Base-by-base conservation (phyloP, 2,329 filamentous ascomycete genomes). In the Monosporascus ibericus region DNA sequence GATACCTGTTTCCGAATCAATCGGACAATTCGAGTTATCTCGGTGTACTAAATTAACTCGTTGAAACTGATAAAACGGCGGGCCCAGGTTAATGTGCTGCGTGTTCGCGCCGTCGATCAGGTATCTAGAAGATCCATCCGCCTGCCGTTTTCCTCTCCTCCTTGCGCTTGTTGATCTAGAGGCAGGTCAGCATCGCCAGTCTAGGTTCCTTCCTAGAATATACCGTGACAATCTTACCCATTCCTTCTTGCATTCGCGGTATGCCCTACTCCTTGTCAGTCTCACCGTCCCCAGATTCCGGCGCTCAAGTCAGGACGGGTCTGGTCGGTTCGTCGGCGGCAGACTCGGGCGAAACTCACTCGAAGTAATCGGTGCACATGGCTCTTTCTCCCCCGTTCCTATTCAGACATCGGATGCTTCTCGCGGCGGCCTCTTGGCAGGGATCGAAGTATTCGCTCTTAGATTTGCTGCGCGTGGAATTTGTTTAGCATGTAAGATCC, bases 331-430 rank as follows among this genome's bases (percentile, higher is more conserved):
- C 3, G 9, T 11, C 27, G 30, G 30, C n/a, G 9, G 56, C 14
- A 8, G 17, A 40, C 6, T 47, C 22, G 17, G 48, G 30, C 24
- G 49, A 42, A 53, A 72, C 88, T 72, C 69, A 96, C 91, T 96
- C 90, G 67, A 99, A 97, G 68, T 95, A 97, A 70, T 97, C 92
- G 58, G 80, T 79, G 68, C 94, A 99, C 87, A 97, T 88, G n/a
- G 85, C 77, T 59, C 85, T 82, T 67, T 97, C 90, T 15, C 89
- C 92, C 22, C 81, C 85, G 68, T 99, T 99, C 22, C 94, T 83
- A 67, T 91, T 86, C 65, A 99, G 74, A 65, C 94, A 99, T 68
- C 84, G 86, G 61, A 96, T 85, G 71, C 92, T 96, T 65, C 82
- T 81, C 60, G 87, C 77, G 7, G 94, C 92, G 5, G 90, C 90